A percentile compares a stretch with the other conserved stretches of the same genome.
Conservation (phyloP, 23 red algal species). For the Agarophyton chilense region DNA sequence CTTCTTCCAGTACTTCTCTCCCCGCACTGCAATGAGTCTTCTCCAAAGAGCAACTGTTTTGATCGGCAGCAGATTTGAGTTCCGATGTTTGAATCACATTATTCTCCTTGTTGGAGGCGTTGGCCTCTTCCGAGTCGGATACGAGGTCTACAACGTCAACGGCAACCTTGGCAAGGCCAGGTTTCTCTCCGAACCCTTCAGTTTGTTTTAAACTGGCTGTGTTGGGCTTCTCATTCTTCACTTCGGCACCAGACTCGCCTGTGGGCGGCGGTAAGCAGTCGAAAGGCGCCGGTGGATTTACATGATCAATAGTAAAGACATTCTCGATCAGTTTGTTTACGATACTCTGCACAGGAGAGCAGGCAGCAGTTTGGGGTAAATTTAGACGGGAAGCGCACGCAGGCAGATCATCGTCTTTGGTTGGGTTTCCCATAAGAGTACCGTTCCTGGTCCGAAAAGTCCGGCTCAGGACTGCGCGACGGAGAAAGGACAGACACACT, state of each 20-base stretch:
- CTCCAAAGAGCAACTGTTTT: background rate
- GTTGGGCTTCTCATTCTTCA: background rate
- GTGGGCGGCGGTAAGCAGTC: background rate
- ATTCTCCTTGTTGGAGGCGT: background rate
- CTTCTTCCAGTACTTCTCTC: background rate
- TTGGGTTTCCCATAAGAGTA: constrained; percentile 10
- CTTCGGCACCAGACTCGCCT: background rate
- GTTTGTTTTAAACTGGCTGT: background rate
- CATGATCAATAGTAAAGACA: background rate
- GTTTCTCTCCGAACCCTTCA: background rate
- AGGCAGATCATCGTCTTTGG: background rate
- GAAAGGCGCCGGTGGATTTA: background rate
- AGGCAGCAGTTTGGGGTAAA: background rate
- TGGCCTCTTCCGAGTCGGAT: background rate
- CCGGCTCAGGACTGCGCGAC: background rate
- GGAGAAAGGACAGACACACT: background rate
- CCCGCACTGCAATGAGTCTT: background rate
- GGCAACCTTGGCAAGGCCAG: background rate
- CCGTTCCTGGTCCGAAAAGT: background rate
- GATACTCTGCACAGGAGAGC: constrained; percentile 12
- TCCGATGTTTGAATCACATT: background rate
- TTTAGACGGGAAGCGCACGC: background rate
- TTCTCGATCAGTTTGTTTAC: constrained; percentile 42
- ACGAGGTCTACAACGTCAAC: background rate
- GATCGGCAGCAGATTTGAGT: background rate